Percentiles rank a stretch among this genome's conserved stretches.
phyloP scores from a whole-genome alignment of 257 asterid genomes.

The Nicotiana tabacum region DNA sequence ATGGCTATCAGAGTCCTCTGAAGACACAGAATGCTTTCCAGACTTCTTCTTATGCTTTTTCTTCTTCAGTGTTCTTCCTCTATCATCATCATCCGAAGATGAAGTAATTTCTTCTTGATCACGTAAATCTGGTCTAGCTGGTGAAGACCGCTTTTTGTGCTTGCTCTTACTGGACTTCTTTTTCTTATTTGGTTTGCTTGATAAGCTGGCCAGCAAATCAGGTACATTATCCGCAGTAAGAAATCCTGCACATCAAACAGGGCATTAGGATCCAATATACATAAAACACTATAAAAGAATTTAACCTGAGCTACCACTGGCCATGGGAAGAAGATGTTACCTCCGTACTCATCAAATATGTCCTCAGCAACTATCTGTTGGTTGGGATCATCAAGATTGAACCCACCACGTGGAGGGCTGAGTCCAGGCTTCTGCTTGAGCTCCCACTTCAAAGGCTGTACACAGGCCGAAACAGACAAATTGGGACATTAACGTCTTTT shows the following conservation, averaged over 20 bases:
- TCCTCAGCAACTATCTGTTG: slow-evolving; percentile 99
- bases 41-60: slow-evolving; percentile 40
- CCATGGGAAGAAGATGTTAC: slow-evolving; percentile 21
- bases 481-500: neutral
- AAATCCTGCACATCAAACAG: slow-evolving; percentile 50
- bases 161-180: slow-evolving; percentile 48
- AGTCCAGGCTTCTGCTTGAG: slow-evolving; percentile 86
- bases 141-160: slow-evolving; percentile 39
- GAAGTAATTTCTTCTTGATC: slow-evolving; percentile 31
- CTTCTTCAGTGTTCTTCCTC: slow-evolving; percentile 36
- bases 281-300: neutral
- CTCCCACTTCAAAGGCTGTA: slow-evolving; percentile 79
- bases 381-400: slow-evolving; percentile 71
- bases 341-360: slow-evolving; percentile 98
- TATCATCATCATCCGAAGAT: slow-evolving; percentile 33
- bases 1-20: slow-evolving; percentile 43
- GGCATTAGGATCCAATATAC: neutral
- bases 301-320: neutral
- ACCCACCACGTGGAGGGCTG: slow-evolving; percentile 98
- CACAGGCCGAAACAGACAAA: neutral
- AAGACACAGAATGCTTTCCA: slow-evolving; percentile 30
- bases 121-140: slow-evolving; percentile 20
- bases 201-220: slow-evolving; percentile 53
- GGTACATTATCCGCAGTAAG: slow-evolving; percentile 65
- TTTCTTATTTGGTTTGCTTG: slow-evolving; percentile 43